Evolutionary conservation across 176 grass and related monocot genomes (phyloP), one percentile per base, ranked within the genome.

Genomic region (Phragmites australis): DNA sequence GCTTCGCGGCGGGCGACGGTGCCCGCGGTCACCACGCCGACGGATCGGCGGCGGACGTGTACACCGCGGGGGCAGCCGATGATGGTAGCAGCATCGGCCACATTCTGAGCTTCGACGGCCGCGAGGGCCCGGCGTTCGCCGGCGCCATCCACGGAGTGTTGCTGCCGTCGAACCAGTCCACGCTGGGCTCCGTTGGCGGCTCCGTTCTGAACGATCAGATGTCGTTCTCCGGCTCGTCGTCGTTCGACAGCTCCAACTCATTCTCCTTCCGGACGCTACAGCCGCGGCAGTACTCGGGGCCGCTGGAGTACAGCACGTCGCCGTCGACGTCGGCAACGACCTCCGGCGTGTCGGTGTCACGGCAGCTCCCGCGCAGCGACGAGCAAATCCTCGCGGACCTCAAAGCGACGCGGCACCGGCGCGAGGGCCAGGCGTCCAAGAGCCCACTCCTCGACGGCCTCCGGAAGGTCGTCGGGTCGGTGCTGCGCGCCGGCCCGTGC

Each of bases 211-310:
- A 57, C 47, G 77, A 87, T 10, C 41, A 73, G 3, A 7, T 43
- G 45, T 84, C 89, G 39, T 55, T 82, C 52, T 88, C 91, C 8
- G 83, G 83, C 16, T 85, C 92, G 2, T 91, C 92, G 6, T 98
- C 92, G 6, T 94, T 90, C 65, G 86, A 91, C 62, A 86, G 95
- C 84, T 98, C 95, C 53, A 87, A 64, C 82, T 94, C 90, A 9
- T 98, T 98, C 90, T 91, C 95, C 13, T 98, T 93, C 65, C 72
- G 93, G 14, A 60, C 86, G 17, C 90, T 98, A 26, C 95, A 97
- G 57, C 89, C 83, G 64, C 39, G 40, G 0, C 62, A 55, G 53
- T 89, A 64, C 72, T 91, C 92, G 14, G 86, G 92, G 0, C 86
- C 56, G 1, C 79, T 94, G 1, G 88, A 89, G 0, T 70, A 82